phyloP scores from a whole-genome alignment of 441 rosid species.

The Lagerstroemia fauriei region DNA sequence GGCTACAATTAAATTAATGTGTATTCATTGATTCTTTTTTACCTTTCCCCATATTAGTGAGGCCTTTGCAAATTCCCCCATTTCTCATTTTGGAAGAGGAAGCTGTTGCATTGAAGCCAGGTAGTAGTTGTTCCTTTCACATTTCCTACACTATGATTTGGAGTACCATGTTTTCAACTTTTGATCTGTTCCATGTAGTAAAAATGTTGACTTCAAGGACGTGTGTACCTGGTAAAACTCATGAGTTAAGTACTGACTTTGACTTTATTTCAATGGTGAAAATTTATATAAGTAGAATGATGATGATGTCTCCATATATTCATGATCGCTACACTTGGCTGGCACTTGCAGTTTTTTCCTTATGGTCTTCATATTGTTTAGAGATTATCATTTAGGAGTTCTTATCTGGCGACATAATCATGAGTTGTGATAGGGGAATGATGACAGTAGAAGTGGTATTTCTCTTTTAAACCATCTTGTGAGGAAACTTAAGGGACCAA shows the following conservation, averaged over 20 bases:
- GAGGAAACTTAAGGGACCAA: neutral
- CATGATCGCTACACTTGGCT: neutral
- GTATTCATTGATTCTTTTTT: slow-evolving; percentile 16
- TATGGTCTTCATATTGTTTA: neutral
- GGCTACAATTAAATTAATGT: neutral
- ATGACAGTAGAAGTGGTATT: neutral
- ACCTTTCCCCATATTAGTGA: slow-evolving; percentile 48
- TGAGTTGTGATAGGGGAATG: neutral
- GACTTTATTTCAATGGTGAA: neutral
- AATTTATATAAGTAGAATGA: neutral
- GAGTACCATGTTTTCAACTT: neutral
- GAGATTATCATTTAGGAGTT: neutral
- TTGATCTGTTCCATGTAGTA: slow-evolving; percentile 46
- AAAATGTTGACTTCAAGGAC: slow-evolving; percentile 83
- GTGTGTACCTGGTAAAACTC: slow-evolving; percentile 65
- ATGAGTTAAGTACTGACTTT: slow-evolving; percentile 58
- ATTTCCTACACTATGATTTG: neutral
- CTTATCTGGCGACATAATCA: neutral
- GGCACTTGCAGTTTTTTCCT: neutral
- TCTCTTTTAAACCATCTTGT: neutral
- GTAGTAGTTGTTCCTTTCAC: slow-evolving; percentile 40
- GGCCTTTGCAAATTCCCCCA: slow-evolving; percentile 84
- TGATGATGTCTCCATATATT: neutral
- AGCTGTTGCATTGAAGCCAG: slow-evolving; percentile 65
- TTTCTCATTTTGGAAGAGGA: slow-evolving; percentile 87